Base-by-base conservation (phyloP, 495 filamentous ascomycete genomes). In the Penicillium simplicissimum region DNA sequence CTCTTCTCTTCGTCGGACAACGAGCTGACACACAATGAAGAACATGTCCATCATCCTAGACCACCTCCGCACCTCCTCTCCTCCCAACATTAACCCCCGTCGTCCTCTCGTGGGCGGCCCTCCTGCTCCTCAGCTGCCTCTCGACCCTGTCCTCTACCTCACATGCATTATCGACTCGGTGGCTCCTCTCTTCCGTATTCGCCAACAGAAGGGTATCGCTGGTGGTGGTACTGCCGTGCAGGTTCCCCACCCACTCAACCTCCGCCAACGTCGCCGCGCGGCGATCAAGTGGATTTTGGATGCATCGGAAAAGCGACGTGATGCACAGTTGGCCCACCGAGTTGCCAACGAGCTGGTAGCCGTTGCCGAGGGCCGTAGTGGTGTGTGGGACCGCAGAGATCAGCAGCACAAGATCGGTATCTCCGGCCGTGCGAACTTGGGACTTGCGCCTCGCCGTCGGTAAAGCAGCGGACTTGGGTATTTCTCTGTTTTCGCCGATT, bases 141-240 rank as follows among this genome's bases (percentile, higher is more conserved):
- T 90, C 19, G 85, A 96, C 76, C 88, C 93, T 10, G 78, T 93
- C 34, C 79, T 85, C 47, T 93, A 93, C 76, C 85, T 97, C 40
- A 90, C 87, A 0, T 76, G 94, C 38, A 92, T 94, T n/a, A 88
- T 98, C 70, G 95, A 98, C 81, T 96, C 92, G 11, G 89, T 98
- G n/a, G 91, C 92, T 13, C 95, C 95, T 21, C 81, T 98, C 23
- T 76, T 98, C 67, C 88, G 88, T 33, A 85, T 98, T 67, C 84
- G 86, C 23, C 80, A 80, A 35, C 83, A 89, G 68, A 90, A 87
- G 73, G 92, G 91, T 64, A 82, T 90, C 36, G 90, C 89, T 1
- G 92, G 93, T 76, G 95, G 95, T 77, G 95, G 95, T 73, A 80
- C 82, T 13, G 85, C 92, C 15, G 82, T 97, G 54, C 90, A 92